Evolutionary conservation across 495 filamentous ascomycete species (phyloP).

Genomic region (Tuber melanosporum): DNA sequence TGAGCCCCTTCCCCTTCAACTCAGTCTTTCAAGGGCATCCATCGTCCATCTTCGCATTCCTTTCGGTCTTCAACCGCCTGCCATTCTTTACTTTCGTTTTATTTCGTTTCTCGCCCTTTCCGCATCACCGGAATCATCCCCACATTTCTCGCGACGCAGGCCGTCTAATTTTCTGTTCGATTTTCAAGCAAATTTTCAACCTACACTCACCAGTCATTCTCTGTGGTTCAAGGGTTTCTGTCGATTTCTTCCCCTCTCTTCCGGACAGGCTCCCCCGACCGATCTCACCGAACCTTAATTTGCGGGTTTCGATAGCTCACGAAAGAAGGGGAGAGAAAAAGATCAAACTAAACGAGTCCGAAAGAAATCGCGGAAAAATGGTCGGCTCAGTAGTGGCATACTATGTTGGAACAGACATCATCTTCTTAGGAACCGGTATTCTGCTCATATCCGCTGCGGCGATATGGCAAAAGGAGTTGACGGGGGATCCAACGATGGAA

Average conservation of each 20-base stretch:
- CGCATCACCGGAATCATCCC: conserved; percentile 44
- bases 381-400: conserved; percentile 53
- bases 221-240: conserved; percentile 21
- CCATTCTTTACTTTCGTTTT: conserved; percentile 46
- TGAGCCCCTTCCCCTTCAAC: conserved; percentile 37
- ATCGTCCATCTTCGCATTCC: conserved; percentile 13
- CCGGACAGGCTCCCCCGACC: conserved; percentile 1
- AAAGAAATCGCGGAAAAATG: conserved; percentile 45
- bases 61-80: conserved; percentile 28
- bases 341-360: background rate
- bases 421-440: conserved; percentile 59
- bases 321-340: too few relatives aligned
- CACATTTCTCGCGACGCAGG: conserved; percentile 47
- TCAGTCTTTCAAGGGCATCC: conserved; percentile 30
- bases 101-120: conserved; percentile 28
- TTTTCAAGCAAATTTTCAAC: conserved; percentile 22
- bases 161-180: conserved; percentile 41
- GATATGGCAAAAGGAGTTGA: conserved; percentile 50
- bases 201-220: conserved; percentile 46
- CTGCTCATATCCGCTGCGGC: conserved; percentile 59
- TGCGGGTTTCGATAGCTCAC: conserved; percentile 1
- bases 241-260: background rate
- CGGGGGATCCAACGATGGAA: conserved; percentile 46
- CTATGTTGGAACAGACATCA: conserved; percentile 53
- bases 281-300: background rate